Evolutionary conservation across 2,329 filamentous ascomycete genomes (phyloP), one percentile per base, ranked within the genome.

Genomic region (Neurospora sp.): DNA sequence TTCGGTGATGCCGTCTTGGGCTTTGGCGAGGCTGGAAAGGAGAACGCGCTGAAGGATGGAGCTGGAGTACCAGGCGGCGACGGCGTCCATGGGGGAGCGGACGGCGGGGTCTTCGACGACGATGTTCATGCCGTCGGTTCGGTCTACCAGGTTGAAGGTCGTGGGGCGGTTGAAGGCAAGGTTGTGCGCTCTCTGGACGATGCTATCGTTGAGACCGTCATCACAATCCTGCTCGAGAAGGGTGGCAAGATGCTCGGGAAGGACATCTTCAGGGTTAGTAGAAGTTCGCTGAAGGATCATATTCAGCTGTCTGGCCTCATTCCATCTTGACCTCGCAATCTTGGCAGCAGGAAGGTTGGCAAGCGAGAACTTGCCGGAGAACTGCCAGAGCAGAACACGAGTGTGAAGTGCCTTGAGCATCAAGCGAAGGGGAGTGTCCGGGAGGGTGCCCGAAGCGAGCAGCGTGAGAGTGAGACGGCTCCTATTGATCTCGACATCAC

Each of bases 361-460:
- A 11, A 69, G 62, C 68, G 68, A 90, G 86, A 67, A 91, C 86
- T 8, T 87, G 23, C 90, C 87, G 43, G 90, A 89, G 9, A 89
- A 77, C 74, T 93, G 90, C 92, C 93, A 97, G 46, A 97, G 85
- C 40, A 97, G 85, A 66, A 97, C 88, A n/a, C 93, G 91, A 71
- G 96, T 91, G 77, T 98, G 95, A 43, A 98, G 83, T 1, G 95
- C 92, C 79, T 97, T 96, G 70, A 97, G 86, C 92, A 97, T 97
- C 69, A 97, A 85, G 62, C 93, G 87, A 67, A 87, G 85, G 1
- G 95, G 93, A 0, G 92, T 96, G 71, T 93, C 89, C 11, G 94
- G 93, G 1, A 97, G 84, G 0, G 94, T 97, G 33, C 91, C 90
- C 1, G 94, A 96, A 9, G 94, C 93, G 76, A 97, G 90, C 36